Base-by-base conservation (phyloP, 371 early-diverging fungal species). In the Lichtheimia corymbifera region DNA sequence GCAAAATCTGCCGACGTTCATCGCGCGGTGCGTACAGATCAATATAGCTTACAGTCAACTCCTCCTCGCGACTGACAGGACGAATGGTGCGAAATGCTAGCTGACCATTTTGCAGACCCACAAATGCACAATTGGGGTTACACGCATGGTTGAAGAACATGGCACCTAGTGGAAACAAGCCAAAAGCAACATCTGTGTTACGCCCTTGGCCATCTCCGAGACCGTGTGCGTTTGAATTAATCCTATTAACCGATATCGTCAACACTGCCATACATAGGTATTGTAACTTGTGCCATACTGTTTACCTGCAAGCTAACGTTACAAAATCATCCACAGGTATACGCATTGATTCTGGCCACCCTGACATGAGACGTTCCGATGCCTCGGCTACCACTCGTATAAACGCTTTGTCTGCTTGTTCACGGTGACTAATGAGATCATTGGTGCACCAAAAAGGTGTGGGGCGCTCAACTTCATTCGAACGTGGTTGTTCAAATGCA, bases 11-110 rank as follows among this genome's bases (percentile, higher is more conserved):
- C 25, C 88, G 84, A 28, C 91, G 80, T 64, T 87, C 85, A 62
- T 88, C 83, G 50, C 91, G 84, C 20, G 86, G 76, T 55, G 86
- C 86, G 67, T 79, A 89, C 12, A 90, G 68, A 61, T 91, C 90
- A 55, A 86, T 83, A 49, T 84, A 87, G 40, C 83, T 83, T 30
- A 90, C 82, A 3, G 82, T 80, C 14, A 89, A 67, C 28, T 85
- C 88, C 22, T 83, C 77, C 18, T 82, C 85, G 13, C 76, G 82
- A 5, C 68, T 58, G 42, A 90, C 82, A 28, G 79, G 76, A 42
- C 79, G 68, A 42, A 89, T 67, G 5, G 89, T 84, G 53, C 90
- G 79, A 56, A 88, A 76, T 3, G 75, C 74, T 28, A 90, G 59
- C 24, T 76, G 63, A 25, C 86, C 89, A 50, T 79, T 65, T 15